Conservation (phyloP, 1,139 yeast species). For the Saccharomycopsis crataegensis region DNA sequence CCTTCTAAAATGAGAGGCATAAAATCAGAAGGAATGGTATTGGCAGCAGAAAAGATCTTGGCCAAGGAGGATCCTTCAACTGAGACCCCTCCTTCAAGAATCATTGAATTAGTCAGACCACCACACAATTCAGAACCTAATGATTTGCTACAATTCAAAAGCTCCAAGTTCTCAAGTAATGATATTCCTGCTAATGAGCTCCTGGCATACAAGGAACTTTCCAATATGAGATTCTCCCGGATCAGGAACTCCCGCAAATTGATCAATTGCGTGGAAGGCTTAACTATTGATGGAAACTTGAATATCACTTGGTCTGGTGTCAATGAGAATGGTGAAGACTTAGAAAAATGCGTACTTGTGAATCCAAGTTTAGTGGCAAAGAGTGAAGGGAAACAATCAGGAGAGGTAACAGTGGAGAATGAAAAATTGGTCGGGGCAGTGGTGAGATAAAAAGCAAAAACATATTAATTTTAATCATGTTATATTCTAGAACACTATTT, state of each 20-base stretch:
- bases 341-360: no score
- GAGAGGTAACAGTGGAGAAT: background rate
- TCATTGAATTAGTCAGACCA: conserved; percentile 35
- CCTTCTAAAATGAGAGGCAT: conserved; percentile 62
- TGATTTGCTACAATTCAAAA: conserved; percentile 25
- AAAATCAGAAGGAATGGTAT: conserved; percentile 49
- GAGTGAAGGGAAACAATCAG: background rate
- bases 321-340: background rate
- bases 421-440: background rate
- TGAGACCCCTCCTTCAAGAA: background rate
- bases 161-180: conserved; percentile 4
- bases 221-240: background rate
- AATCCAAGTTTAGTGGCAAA: no score
- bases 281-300: background rate
- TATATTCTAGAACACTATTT: no score
- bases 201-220: background rate
- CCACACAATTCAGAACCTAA: conserved; percentile 29
- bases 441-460: background rate
- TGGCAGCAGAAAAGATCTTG: conserved; percentile 37
- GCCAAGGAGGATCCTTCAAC: background rate
- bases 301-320: background rate
- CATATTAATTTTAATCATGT: no score
- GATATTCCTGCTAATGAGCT: no score
- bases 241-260: background rate
- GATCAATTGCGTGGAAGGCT: background rate